Percentiles rank a stretch among this genome's conserved stretches.
phyloP scores from a whole-genome alignment of 2,329 filamentous ascomycete species.

The Seiridium cupressi region DNA sequence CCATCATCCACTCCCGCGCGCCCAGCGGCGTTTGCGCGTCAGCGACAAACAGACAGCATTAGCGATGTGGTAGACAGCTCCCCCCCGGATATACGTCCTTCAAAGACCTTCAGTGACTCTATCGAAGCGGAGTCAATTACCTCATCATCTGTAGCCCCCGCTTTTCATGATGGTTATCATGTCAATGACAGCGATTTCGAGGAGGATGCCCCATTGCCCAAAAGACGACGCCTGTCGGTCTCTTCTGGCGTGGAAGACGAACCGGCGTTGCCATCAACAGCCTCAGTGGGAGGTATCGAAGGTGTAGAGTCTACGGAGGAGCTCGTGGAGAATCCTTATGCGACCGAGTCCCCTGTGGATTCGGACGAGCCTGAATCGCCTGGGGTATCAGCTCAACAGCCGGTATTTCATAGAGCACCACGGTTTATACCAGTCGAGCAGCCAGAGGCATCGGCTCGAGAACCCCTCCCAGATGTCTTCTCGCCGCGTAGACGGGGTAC shows the following conservation, averaged over 20 bases:
- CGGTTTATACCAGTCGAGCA: constrained; percentile 33
- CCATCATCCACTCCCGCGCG: constrained; percentile 15
- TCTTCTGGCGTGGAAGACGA: constrained; percentile 17
- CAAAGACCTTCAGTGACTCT: constrained; percentile 2
- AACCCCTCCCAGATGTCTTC: constrained; percentile 34
- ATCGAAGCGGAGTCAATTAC: constrained; percentile 8
- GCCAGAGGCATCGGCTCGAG: constrained; percentile 13
- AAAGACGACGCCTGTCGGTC: constrained; percentile 36
- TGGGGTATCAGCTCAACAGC: constrained; percentile 15
- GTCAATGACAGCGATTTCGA: constrained; percentile 6
- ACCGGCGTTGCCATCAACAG: constrained; percentile 6
- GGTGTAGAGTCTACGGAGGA: background rate
- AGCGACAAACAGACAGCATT: constrained; percentile 15
- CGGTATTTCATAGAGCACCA: constrained; percentile 33
- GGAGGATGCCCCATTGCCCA: constrained; percentile 19
- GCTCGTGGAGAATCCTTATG: background rate
- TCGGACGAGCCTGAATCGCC: background rate
- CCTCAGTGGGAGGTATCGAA: background rate
- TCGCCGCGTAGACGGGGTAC: constrained; percentile 34
- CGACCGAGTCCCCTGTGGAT: background rate
- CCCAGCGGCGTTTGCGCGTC: constrained; percentile 16
- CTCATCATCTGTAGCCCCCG: background rate
- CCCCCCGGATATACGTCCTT: constrained; percentile 16
- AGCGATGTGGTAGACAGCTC: constrained; percentile 26
- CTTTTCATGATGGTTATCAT: background rate